Base-by-base conservation (phyloP, 176 grass and related monocot species). In the Phragmites australis region DNA sequence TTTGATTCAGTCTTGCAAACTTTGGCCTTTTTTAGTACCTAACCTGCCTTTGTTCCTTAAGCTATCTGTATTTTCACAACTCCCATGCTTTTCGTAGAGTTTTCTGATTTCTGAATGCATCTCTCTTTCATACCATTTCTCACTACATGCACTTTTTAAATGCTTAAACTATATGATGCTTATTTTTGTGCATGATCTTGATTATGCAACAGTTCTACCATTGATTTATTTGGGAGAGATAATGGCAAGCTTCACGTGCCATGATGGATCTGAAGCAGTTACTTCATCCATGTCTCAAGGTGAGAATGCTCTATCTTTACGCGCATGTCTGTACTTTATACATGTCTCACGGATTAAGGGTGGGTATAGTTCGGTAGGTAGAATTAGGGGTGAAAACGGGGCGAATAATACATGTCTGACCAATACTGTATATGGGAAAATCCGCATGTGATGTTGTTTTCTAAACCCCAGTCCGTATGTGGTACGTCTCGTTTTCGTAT, bases 221-320 rank as follows among this genome's bases (percentile, higher is more conserved):
- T 12, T 54, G 56, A 85, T 79, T 63, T 54, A 69, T 23, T 59
- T 9, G 25, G 30, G 48, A 32, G 56, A 15, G 22, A 6, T 21
- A 72, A 53, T 34, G 9, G 34, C 19, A 25, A 44, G 53, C 70
- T 75, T 43, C 72, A 52, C 7, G 15, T 47, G 18, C 25, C 26
- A 65, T 10, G 45, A 74, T 61, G 45, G 25, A 77, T 77, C 31
- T 40, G 43, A 53, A 74, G 6, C 14, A 9, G 45, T 62, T 62
- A 25, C 19, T 70, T 23, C 64, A 69, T 60, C 52, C 9, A 43
- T 70, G 32, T 63, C 44, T 53, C 53, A 52, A 76, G 85, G 79
- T 82, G 53, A 70, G 26, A 34, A 70, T 82, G 53, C 63, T 62
- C 19, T 52, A 39, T 44, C 9, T 53, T 49, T 27, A 37, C 5